phyloP scores from a whole-genome alignment of 805 yeast genomes.

The Kodamaea fukazawae region DNA sequence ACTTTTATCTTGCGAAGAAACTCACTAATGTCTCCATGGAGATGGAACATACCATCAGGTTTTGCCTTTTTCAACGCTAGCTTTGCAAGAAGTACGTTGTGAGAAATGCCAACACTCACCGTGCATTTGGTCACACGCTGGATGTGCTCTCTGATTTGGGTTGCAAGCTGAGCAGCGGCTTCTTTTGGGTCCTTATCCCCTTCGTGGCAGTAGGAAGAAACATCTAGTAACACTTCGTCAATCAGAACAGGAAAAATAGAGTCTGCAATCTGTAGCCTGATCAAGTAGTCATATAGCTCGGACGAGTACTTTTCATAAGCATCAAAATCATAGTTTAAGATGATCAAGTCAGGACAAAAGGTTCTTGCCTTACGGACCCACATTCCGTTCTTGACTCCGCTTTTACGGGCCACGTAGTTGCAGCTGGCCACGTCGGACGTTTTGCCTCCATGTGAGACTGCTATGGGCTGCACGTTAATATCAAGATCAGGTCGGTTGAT shows the following conservation, averaged over 20 bases:
- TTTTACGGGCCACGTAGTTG: constrained; percentile 79
- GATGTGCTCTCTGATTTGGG: constrained; percentile 40
- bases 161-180: constrained; percentile 22
- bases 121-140: constrained; percentile 51
- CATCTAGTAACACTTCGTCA: constrained; percentile 85
- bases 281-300: constrained; percentile 58
- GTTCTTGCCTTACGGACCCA: constrained; percentile 71
- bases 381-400: constrained; percentile 85
- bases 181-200: constrained; percentile 8
- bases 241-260: constrained; percentile 77
- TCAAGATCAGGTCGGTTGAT: constrained; percentile 53
- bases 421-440: constrained; percentile 88
- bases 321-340: constrained; percentile 70
- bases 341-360: constrained; percentile 63
- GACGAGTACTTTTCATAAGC: constrained; percentile 66
- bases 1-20: constrained; percentile 37
- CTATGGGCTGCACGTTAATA: constrained; percentile 51
- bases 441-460: constrained; percentile 58
- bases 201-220: constrained; percentile 32
- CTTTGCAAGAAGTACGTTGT: constrained; percentile 74
- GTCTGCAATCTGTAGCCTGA: constrained; percentile 43
- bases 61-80: constrained; percentile 72
- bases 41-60: constrained; percentile 62
- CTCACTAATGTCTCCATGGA: constrained; percentile 26
- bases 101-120: constrained; percentile 78